Conservation (phyloP, 202 grass and related monocot genomes). For the Miscanthus sacchariflorus region DNA sequence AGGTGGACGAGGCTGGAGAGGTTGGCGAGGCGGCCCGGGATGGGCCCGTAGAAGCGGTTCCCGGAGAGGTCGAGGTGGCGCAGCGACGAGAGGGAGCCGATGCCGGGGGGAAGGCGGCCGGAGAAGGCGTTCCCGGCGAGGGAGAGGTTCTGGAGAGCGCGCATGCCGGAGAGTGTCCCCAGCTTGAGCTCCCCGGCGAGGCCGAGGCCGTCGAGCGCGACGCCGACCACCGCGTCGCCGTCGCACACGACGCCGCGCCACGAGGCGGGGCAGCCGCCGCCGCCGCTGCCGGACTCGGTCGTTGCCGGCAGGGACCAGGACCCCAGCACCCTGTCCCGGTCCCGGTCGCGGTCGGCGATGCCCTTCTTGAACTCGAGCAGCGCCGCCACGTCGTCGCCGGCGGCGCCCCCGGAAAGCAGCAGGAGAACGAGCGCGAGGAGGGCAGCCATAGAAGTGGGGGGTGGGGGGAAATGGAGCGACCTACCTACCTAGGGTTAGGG, state of each 20-base stretch:
- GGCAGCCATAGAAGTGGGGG: constrained; percentile 48
- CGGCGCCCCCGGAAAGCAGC: constrained; percentile 37
- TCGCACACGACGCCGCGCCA: constrained; percentile 90
- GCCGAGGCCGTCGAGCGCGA: constrained; percentile 68
- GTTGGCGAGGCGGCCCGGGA: constrained; percentile 77
- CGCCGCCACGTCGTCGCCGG: constrained; percentile 70
- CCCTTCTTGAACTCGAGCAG: constrained; percentile 98
- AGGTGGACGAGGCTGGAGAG: constrained; percentile 79
- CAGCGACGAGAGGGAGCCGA: constrained; percentile 73
- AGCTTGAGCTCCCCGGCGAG: constrained; percentile 92
- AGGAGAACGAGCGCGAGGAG: constrained; percentile 33
- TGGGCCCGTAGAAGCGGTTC: constrained; percentile 91
- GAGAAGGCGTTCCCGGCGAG: constrained; percentile 95
- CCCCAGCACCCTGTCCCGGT: constrained; percentile 46
- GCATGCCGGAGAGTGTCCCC: constrained; percentile 63
- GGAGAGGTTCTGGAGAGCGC: constrained; percentile 69
- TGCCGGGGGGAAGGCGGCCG: constrained; percentile 82
- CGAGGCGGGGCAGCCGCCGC: constrained; percentile 48
- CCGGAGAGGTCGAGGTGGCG: constrained; percentile 83
- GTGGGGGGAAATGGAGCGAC: background rate
- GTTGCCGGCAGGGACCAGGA: constrained; percentile 66
- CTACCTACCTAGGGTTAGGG: constrained; percentile 49
- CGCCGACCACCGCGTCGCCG: constrained; percentile 69
- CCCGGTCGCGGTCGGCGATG: constrained; percentile 52
- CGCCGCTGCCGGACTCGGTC: constrained; percentile 45